Conservation (phyloP, 768 basidiomycete species). For the Tylopilus rubrobrunneus region DNA sequence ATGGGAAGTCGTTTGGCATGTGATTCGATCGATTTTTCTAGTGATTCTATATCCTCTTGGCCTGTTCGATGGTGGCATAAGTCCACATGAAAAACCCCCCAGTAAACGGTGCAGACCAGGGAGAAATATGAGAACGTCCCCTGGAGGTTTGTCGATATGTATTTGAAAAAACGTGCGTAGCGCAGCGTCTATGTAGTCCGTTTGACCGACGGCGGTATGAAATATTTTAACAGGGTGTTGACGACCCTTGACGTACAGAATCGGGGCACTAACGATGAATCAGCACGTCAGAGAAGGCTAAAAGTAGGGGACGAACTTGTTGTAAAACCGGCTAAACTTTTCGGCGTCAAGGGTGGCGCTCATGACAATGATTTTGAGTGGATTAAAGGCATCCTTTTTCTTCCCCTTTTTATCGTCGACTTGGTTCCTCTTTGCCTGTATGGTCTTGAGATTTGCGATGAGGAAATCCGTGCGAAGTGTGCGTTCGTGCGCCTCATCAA, state of each 20-base stretch:
- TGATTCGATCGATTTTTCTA: conserved; percentile 69
- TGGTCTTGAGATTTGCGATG: conserved; percentile 84
- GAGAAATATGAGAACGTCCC: conserved; percentile 92
- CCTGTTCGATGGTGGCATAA: conserved; percentile 40
- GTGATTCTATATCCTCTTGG: conserved; percentile 93
- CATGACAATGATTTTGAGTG: conserved; percentile 94
- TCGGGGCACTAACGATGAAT: conserved; percentile 59
- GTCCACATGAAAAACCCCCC: not conserved
- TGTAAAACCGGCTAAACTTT: conserved; percentile 86
- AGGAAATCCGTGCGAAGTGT: conserved; percentile 92
- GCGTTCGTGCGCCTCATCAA: conserved; percentile 97
- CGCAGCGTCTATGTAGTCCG: conserved; percentile 86
- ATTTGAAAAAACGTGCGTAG: conserved; percentile 94
- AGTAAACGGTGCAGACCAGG: conserved; percentile 49
- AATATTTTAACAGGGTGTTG: conserved; percentile 88
- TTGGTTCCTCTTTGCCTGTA: conserved; percentile 63
- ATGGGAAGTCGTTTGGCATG: conserved; percentile 68
- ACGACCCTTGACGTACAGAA: conserved; percentile 89
- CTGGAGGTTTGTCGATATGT: conserved; percentile 72
- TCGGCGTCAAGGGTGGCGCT: conserved; percentile 96
- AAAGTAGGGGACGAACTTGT: conserved; percentile 51
- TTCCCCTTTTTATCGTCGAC: conserved; percentile 43
- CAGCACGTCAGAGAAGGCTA: not conserved
- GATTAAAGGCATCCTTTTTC: conserved; percentile 43
- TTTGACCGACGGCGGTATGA: conserved; percentile 67